phyloP scores from a whole-genome alignment of 345 rosid species.

The Toxicodendron radicans region DNA sequence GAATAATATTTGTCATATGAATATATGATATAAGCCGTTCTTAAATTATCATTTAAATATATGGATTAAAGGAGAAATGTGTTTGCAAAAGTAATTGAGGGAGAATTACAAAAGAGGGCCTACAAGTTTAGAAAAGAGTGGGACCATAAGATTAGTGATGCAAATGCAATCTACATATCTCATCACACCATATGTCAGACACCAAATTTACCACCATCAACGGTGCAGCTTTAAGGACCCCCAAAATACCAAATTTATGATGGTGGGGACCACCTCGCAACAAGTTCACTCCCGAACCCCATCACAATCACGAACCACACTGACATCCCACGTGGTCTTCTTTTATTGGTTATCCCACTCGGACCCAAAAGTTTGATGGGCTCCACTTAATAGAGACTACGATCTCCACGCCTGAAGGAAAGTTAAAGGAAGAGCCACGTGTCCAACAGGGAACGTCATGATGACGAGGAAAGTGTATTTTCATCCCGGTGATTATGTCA shows the following conservation, averaged over 20 bases:
- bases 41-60: too few species aligned
- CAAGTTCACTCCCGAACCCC: neutral
- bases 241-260: neutral
- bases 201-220: conserved; percentile 33
- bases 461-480: conserved; percentile 37
- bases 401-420: conserved; percentile 46
- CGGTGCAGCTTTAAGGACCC: conserved; percentile 25
- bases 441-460: conserved; percentile 31
- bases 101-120: neutral
- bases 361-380: neutral
- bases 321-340: conserved; percentile 1
- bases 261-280: conserved; percentile 25
- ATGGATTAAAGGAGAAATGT: too few species aligned
- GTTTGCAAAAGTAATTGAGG: too few species aligned
- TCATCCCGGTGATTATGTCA: conserved; percentile 36
- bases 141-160: conserved; percentile 1
- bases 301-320: neutral
- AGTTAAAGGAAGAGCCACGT: conserved; percentile 31
- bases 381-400: conserved; percentile 11
- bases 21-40: too few species aligned
- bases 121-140: neutral
- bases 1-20: too few species aligned
- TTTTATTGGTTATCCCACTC: neutral
- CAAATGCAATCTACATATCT: conserved; percentile 14
- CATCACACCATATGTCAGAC: conserved; percentile 32